A percentile compares a stretch with the other conserved stretches of the same genome.
phyloP scores from a whole-genome alignment of 164 flowering plant genomes.

The Sedum album region DNA sequence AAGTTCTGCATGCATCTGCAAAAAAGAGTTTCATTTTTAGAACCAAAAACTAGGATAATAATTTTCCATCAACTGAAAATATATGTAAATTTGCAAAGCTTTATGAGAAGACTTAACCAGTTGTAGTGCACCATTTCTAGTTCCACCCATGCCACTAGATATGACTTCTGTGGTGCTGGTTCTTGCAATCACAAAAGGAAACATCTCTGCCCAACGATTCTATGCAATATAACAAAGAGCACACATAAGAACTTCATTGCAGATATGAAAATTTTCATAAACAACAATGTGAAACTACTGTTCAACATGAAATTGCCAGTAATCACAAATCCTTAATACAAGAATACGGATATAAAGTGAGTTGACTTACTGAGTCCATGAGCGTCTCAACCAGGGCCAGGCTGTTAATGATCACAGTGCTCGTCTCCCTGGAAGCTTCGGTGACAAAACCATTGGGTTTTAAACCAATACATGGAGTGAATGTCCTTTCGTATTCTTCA shows the following conservation, averaged over 20 bases:
- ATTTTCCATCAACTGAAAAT: neutral
- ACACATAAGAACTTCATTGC: neutral
- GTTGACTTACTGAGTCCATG: conserved; percentile 68
- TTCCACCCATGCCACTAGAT: conserved; percentile 71
- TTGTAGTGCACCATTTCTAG: conserved; percentile 86
- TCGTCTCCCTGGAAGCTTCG: conserved; percentile 75
- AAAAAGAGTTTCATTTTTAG: neutral
- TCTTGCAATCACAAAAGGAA: conserved; percentile 77
- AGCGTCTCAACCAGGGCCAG: conserved; percentile 85
- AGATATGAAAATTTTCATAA: neutral
- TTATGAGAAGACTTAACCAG: conserved; percentile 30
- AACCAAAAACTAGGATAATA: neutral
- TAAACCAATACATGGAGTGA: conserved; percentile 62
- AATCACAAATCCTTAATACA: neutral
- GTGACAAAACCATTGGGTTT: conserved; percentile 70
- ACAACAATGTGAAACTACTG: neutral
- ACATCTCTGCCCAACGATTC: conserved; percentile 92
- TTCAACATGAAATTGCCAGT: neutral
- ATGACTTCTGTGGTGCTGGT: conserved; percentile 65
- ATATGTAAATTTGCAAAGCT: neutral
- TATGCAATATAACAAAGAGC: conserved; percentile 11
- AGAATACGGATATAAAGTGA: neutral
- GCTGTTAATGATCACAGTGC: conserved; percentile 82
- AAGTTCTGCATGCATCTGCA: conserved; percentile 8
- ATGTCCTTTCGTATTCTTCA: conserved; percentile 62